Evolutionary conservation across 805 yeast genomes (phyloP).

Genomic region (Geotrichum ghanense): DNA sequence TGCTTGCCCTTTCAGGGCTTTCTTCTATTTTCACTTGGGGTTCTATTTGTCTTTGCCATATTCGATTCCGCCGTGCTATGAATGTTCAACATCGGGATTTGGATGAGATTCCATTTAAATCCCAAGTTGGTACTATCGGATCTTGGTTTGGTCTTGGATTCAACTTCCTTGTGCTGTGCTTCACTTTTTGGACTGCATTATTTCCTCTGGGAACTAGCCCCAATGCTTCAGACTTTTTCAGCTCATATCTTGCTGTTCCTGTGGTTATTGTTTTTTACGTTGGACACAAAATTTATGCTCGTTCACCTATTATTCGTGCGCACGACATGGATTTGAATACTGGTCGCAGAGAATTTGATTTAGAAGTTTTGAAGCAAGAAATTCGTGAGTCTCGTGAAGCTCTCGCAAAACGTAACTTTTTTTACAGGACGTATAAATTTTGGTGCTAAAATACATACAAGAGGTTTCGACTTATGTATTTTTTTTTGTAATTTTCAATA

Average conservation of each 20-base stretch:
- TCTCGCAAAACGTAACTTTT: slow-evolving; percentile 35
- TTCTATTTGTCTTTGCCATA: slow-evolving; percentile 51
- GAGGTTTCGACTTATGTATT: no score
- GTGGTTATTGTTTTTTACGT: slow-evolving; percentile 32
- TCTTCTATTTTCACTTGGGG: slow-evolving; percentile 69
- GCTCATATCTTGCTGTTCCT: slow-evolving; percentile 37
- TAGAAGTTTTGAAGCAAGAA: slow-evolving; percentile 41
- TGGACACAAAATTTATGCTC: slow-evolving; percentile 37
- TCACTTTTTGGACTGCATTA: slow-evolving; percentile 75
- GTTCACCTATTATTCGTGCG: slow-evolving; percentile 33
- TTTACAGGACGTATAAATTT: slow-evolving; percentile 31
- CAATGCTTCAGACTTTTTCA: slow-evolving; percentile 32
- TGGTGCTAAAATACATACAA: slow-evolving; percentile 36
- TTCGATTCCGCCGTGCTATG: slow-evolving; percentile 53
- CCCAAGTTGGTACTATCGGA: slow-evolving; percentile 61
- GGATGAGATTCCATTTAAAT: slow-evolving; percentile 53
- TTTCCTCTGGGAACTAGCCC: slow-evolving; percentile 47
- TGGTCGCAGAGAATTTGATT: slow-evolving; percentile 49
- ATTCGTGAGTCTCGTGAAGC: slow-evolving; percentile 41
- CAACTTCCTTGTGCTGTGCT: slow-evolving; percentile 49
- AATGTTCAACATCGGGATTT: slow-evolving; percentile 44
- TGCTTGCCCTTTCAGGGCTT: slow-evolving; percentile 59
- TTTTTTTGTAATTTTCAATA: not conserved
- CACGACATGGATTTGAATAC: slow-evolving; percentile 48
- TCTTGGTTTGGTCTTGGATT: slow-evolving; percentile 50